These are phyloP conservation scores for Hirsutella thompsonii DNA, from an alignment of 2,329 filamentous ascomycete species.

Conservation along the genomic window DNA sequence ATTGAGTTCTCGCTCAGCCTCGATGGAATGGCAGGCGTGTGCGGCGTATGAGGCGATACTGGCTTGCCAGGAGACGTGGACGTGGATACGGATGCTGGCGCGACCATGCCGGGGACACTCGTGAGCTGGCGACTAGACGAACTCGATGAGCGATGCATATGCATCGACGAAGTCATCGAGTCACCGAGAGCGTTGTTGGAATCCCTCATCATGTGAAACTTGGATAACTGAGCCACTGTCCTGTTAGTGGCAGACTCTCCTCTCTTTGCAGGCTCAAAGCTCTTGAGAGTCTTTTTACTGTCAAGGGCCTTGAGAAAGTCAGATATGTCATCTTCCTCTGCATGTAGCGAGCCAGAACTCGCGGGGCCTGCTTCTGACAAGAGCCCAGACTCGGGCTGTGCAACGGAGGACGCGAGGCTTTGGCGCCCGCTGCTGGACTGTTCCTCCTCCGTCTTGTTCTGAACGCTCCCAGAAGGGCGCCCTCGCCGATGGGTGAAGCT, in stretches of 20 bases:
- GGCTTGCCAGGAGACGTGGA: slow-evolving; percentile 86
- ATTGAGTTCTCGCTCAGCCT: slow-evolving; percentile 87
- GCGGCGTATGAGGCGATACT: slow-evolving; percentile 78
- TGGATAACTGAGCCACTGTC: slow-evolving; percentile 67
- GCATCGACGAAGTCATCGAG: slow-evolving; percentile 80
- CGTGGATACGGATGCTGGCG: slow-evolving; percentile 66
- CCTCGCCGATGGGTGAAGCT: slow-evolving; percentile 81
- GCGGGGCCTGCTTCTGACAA: slow-evolving; percentile 57
- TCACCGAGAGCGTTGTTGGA: slow-evolving; percentile 83
- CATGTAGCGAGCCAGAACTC: slow-evolving; percentile 52
- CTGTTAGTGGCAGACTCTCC: slow-evolving; percentile 59
- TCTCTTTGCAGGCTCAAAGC: slow-evolving; percentile 56
- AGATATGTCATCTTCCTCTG: slow-evolving; percentile 85
- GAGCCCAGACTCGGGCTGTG: slow-evolving; percentile 65
- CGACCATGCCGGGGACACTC: slow-evolving; percentile 51
- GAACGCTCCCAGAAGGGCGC: slow-evolving; percentile 63
- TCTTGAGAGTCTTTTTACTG: slow-evolving; percentile 72
- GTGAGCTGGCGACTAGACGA: slow-evolving; percentile 51
- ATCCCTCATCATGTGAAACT: slow-evolving; percentile 80
- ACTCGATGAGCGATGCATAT: slow-evolving; percentile 70
- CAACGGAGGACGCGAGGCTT: slow-evolving; percentile 56
- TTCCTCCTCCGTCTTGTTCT: slow-evolving; percentile 59
- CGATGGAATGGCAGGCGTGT: slow-evolving; percentile 87
- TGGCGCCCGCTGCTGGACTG: slow-evolving; percentile 71
- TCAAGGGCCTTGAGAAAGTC: slow-evolving; percentile 87